phyloP scores from a whole-genome alignment of 129 eudicot species.

The Artemisia argyi region DNA sequence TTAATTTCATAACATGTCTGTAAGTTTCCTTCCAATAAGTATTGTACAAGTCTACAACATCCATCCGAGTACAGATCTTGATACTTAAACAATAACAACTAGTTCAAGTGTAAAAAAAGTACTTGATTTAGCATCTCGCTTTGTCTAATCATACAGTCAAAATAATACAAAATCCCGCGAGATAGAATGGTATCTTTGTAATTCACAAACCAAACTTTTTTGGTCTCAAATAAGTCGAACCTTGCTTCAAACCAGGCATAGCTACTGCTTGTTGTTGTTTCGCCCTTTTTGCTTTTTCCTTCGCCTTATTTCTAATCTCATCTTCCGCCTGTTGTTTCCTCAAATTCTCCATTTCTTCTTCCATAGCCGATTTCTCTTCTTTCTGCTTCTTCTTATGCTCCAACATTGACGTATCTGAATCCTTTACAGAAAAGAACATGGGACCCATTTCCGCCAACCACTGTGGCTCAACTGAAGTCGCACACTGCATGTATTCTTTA shows the following conservation, averaged over 20 bases:
- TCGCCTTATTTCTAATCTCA: background rate
- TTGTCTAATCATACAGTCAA: background rate
- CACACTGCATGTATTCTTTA: slow-evolving; percentile 53
- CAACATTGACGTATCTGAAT: slow-evolving; percentile 40
- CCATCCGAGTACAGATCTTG: background rate
- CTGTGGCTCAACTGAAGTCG: slow-evolving; percentile 44
- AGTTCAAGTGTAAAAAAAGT: background rate
- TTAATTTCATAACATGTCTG: too few species aligned
- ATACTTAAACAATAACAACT: background rate
- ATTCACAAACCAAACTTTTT: background rate
- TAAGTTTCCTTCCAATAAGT: background rate
- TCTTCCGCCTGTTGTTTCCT: background rate
- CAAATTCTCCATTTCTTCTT: slow-evolving; percentile 6
- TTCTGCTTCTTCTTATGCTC: background rate
- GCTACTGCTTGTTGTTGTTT: background rate
- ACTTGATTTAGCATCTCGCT: background rate
- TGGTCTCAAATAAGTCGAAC: background rate
- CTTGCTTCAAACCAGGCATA: slow-evolving; percentile 4
- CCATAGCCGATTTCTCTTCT: background rate
- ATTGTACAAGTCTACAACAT: background rate
- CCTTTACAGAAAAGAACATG: slow-evolving; percentile 26
- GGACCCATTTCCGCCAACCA: slow-evolving; percentile 57
- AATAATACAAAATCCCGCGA: background rate
- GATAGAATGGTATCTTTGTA: background rate
- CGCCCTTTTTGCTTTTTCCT: background rate